Base-by-base conservation (phyloP, 768 basidiomycete genomes). In the Amylocystis lapponica region DNA sequence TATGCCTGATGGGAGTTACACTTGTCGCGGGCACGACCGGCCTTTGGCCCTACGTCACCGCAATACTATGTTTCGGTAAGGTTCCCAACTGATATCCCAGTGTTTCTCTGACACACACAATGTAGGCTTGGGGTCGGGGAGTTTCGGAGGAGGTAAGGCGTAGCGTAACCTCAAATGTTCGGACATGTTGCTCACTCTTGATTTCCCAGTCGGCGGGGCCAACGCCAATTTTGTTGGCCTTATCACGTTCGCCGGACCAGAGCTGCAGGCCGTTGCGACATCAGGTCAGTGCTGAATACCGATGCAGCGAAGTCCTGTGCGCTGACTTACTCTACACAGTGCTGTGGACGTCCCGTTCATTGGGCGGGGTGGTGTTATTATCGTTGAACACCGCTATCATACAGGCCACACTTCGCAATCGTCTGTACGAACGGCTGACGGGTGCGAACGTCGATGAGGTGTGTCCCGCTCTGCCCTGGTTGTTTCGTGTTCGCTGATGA, bases 211-310 rank as follows among this genome's bases (percentile, higher is more conserved):
- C 8, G 58, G 63, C 26, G 75, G 72, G 1, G 60, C 78, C 13
- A 81, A 78, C 0, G 79, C 75, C 1, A 76, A 72, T 26, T 60
- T 83, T 23, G 70, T 82, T 19, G 72, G 78, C 1, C 60, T 81
- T 34, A 79, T 81, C 29, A 75, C 80, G 4, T 81, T 81, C 56
- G 78, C 78, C 2, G 77, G 79, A 1, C 67, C 69, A 20, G 69
- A 62, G 26, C 76, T 81, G 52, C 79, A 81, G 53, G 81, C 80
- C 5, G 74, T 81, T 29, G 79, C 79, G 1, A 83, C 78, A n/a
- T n/a, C n/a, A n/a, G n/a, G n/a, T n/a, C n/a, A n/a, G n/a, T n/a
- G n/a, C n/a, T n/a, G n/a, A n/a, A n/a, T n/a, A n/a, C n/a, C n/a
- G n/a, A n/a, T n/a, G n/a, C n/a, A n/a, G n/a, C n/a, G n/a, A n/a